Evolutionary conservation across 176 grass and related monocot genomes (phyloP).

Genomic region (Musa beccarii): DNA sequence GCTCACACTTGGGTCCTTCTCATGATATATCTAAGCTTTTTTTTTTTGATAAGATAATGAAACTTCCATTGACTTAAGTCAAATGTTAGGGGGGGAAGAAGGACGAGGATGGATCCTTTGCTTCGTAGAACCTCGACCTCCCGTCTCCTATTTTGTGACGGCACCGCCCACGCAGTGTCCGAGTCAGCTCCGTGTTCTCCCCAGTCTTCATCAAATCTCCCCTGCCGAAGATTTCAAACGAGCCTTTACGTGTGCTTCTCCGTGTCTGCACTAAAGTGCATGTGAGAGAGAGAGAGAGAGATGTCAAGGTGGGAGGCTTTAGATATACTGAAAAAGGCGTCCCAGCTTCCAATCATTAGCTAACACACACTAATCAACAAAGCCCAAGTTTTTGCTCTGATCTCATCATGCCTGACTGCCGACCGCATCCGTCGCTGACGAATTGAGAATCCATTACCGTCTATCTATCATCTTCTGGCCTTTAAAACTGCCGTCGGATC

Average conservation of each 20-base stretch:
- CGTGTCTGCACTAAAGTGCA: background rate
- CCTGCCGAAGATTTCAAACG: too few species aligned
- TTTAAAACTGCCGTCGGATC: too few species aligned
- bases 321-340: background rate
- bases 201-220: too few species aligned
- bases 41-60: too few species aligned
- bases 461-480: too few species aligned
- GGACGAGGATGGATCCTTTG: background rate
- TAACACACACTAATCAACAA: background rate
- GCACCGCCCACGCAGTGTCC: background rate
- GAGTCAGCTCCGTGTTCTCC: background rate
- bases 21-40: too few species aligned
- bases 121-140: background rate
- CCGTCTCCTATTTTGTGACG: background rate
- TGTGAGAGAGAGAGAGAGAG: background rate
- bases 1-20: too few species aligned
- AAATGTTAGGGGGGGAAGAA: background rate
- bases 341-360: conserved; percentile 7
- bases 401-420: background rate
- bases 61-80: too few species aligned
- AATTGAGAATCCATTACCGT: background rate
- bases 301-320: background rate
- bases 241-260: too few species aligned
- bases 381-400: background rate
- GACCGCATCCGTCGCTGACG: background rate